Base-by-base conservation (phyloP, 148 eudicot species). In the Nyssa sinensis region DNA sequence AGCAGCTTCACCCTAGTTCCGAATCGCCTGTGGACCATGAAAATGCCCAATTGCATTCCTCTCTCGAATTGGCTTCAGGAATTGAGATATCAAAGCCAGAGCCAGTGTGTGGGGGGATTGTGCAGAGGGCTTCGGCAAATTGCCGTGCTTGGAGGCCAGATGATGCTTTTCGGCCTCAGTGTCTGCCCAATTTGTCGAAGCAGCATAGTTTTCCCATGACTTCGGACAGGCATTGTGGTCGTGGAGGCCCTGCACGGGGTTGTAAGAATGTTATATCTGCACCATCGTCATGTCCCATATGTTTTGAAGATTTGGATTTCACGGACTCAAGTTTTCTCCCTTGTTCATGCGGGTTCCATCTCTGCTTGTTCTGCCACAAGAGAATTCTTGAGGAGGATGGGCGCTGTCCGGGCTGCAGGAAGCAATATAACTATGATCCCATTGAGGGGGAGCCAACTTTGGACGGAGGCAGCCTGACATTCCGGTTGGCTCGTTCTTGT, bases 391-490 rank as follows among this genome's bases (percentile, higher is more conserved):
- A 95, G 79, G 94, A 86, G 72, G 91, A 90, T 83, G 90, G 86
- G 2, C 96, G 97, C 25, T 95, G 98, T 82, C 98, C 98, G 7
- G 97, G 93, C 27, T 95, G 98, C 86, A 87, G 98, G 91, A 89
- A 95, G 91, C 85, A 84, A 25, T 95, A 95, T 84, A 81, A 84
- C 55, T 57, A 67, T 59, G 86, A 78, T 25, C 77, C 80, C n/a
- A 76, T 77, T 8, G 80, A 77, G 71, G 86, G 88, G 71, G 93
- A 88, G 83, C 75, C 87, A 33, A 84, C 72, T 77, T 69, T 82
- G 35, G 67, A 80, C 71, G 89, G 85, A 17, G 86, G 90, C 65
- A 78, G 87, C 74, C 75, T 75, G 81, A 81, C 86, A 32, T 66
- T 85, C 78, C 85, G 84, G 69, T 66, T 94, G 87, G 85, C 82